Percentiles rank a stretch among this genome's conserved stretches.
Evolutionary conservation across 164 flowering plant genomes (phyloP).

Genomic region (Vitis rupestris): DNA sequence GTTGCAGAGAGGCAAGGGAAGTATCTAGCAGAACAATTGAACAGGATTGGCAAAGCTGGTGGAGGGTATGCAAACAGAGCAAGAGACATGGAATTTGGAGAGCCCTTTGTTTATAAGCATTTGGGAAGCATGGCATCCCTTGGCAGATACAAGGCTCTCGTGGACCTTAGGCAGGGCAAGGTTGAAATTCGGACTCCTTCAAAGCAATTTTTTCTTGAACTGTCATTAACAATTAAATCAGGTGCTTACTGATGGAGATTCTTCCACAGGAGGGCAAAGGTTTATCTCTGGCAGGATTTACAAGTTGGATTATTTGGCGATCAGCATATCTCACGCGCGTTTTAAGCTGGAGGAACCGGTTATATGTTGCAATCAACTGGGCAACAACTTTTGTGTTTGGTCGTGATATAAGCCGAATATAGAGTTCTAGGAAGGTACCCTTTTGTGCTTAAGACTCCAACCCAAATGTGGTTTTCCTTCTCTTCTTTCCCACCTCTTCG

Average conservation of each 20-base stretch:
- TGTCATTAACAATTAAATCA: background rate
- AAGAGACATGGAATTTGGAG: constrained; percentile 53
- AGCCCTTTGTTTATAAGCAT: constrained; percentile 85
- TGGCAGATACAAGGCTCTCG: constrained; percentile 95
- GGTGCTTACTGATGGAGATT: background rate
- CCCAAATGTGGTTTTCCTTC: too few relatives aligned
- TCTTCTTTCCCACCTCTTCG: too few relatives aligned
- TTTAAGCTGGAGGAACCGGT: constrained; percentile 95
- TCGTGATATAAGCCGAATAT: constrained; percentile 92
- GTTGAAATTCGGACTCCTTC: constrained; percentile 23
- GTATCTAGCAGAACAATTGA: constrained; percentile 62
- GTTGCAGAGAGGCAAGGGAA: constrained; percentile 97
- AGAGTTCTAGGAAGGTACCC: constrained; percentile 5
- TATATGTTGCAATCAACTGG: constrained; percentile 94
- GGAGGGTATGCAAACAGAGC: constrained; percentile 73
- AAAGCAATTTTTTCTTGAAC: background rate
- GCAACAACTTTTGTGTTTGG: constrained; percentile 84
- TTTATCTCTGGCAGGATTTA: constrained; percentile 70
- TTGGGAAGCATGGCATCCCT: constrained; percentile 95
- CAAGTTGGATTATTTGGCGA: constrained; percentile 91
- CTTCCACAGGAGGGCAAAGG: constrained; percentile 75
- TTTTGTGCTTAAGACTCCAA: background rate
- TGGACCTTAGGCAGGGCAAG: constrained; percentile 93
- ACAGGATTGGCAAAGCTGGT: constrained; percentile 66
- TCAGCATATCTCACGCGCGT: constrained; percentile 94